Base-by-base conservation (phyloP, 2,329 filamentous ascomycete species). In the Diplodia sapinea region DNA sequence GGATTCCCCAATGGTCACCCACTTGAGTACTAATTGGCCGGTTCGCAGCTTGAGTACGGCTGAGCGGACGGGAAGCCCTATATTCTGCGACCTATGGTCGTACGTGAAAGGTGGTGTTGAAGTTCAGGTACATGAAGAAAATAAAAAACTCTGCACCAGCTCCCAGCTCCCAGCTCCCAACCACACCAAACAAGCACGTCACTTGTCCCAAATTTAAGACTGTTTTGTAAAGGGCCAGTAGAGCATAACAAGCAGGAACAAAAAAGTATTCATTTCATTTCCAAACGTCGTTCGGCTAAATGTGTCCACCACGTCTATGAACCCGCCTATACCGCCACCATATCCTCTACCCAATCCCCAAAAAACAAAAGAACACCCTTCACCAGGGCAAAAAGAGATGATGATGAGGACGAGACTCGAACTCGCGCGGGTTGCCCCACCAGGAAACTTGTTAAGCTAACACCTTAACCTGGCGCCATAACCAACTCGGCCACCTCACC, bases 401-500 rank as follows among this genome's bases (percentile, higher is more conserved):
- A 40, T 65, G 63, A 65, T 65, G 63, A 56, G 51, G 63, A 56
- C 62, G 62, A 65, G 62, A 65, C 62, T 65, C 50, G 62, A 65
- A 65, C 62, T 65, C 62, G 62, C 62, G 62, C 62, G 62, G 62
- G 51, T 65, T 65, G 62, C 62, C 51, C 62, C 62, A 65, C 62
- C 62, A 65, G 62, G 62, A 65, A 65, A 43, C 55, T 12, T 47
- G 50, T 56, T 55, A 65, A 56, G 38, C 29, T 56, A 56, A 56
- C 20, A 56, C 63, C 63, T 65, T 65, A 65, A 65, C 63, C 63
- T 65, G 63, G 63, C 63, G 63, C 63, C 63, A 65, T 65, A 65
- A 65, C 63, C 63, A 65, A 65, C 63, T 65, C 63, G 63, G 63
- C 63, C 63, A 65, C 63, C 63, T 65, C 63, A 65, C 63, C 63